Evolutionary conservation across 345 rosid species (phyloP), one percentile per base, ranked within the genome.

Genomic region (Ailanthus altissimus): DNA sequence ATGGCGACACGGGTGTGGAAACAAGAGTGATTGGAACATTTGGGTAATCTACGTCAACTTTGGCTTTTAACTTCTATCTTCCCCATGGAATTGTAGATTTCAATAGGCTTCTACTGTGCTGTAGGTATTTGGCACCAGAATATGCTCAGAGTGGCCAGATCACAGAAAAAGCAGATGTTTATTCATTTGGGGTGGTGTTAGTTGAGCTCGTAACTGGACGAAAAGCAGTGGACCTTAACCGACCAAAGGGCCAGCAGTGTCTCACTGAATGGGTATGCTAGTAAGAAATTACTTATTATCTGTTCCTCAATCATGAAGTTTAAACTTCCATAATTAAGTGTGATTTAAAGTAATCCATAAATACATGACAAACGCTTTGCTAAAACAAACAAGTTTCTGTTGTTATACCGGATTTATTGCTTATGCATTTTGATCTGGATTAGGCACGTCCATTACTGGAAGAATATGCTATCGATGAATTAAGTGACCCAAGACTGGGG

Each of bases 1-100:
- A 97, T 85, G 99, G 98, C n/a, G 94, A 93, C 78, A 85, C 85
- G 15, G 98, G 97, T 54, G 97, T 91, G 70, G 97, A 94, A 60
- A 97, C 99, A 38, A 88, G 99, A 83, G 99, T 97, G 45, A 97
- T 97, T 56, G 98, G 99, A 83, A 97, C 99, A 42, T 94, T 97
- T 60, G 99, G 99, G 99, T 96, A 87, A 81, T 76, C 67, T 78
- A 46, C 25, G 40, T 61, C 42, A 72, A 64, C 38, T 40, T 67
- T 79, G 75, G n/a, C 62, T 70, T 67, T 40, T 54, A 21, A 20
- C 54, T 75, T 76, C 38, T 28, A n/a, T 62, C 60, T 63, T 67
- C 70, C 43, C 20, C 13, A 2, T 49, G 21, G 58, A 67, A 69
- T 68, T 63, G 40, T 49, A 15, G 18, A 74, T 47, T 26, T 56